Conservation (phyloP, 169 alveolate genomes). For the Plasmodium knowlesi region DNA sequence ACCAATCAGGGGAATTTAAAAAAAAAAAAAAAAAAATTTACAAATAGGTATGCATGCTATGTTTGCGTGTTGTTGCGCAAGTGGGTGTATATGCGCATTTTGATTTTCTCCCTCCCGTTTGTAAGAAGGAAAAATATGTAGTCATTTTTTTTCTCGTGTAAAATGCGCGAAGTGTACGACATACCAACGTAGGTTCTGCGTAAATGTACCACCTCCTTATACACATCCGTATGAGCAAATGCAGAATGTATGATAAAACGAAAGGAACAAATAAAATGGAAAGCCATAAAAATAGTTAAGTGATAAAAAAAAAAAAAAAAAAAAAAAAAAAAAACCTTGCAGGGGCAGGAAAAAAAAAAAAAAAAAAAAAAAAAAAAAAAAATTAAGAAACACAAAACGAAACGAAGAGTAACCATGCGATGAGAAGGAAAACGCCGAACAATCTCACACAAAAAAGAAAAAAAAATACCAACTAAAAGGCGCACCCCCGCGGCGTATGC, state of each 20-base stretch:
- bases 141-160: too few species aligned
- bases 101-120: neutral
- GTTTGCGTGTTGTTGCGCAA: neutral
- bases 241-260: neutral
- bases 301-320: conserved; percentile 8
- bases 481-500: neutral
- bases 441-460: too few species aligned
- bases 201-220: neutral
- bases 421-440: neutral
- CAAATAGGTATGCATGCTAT: neutral
- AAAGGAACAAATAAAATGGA: neutral
- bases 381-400: neutral
- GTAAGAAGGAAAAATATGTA: neutral
- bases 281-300: neutral
- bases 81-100: neutral
- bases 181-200: neutral
- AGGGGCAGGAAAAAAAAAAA: conserved; percentile 8
- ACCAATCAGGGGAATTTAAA: neutral
- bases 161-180: neutral
- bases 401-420: neutral
- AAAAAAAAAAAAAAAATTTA: neutral
- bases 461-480: neutral
- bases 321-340: conserved; percentile 9
- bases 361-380: neutral
- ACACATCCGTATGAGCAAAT: neutral